These are phyloP conservation scores for Halophytophthora batemanensis DNA, from an alignment of 352 stramenopile genomes.

Conservation along the genomic window DNA sequence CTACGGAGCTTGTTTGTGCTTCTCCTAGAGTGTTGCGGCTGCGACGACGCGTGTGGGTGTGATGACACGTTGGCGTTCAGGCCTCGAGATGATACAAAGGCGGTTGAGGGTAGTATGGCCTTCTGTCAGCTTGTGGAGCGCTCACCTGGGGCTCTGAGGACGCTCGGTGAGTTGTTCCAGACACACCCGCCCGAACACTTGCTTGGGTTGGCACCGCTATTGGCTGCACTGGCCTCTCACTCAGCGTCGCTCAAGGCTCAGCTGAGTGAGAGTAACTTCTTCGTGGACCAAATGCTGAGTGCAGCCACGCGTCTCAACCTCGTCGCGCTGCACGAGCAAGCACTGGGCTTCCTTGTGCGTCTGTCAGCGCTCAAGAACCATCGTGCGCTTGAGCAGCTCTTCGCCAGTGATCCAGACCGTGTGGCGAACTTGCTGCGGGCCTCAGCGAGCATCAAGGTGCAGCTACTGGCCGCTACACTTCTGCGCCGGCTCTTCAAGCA, in stretches of 20 bases:
- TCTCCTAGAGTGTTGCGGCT: conserved; percentile 36
- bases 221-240: conserved; percentile 37
- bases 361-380: conserved; percentile 54
- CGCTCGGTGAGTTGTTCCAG: conserved; percentile 39
- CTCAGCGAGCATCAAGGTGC: conserved; percentile 22
- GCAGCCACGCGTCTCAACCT: conserved; percentile 36
- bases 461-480: conserved; percentile 32
- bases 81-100: not conserved
- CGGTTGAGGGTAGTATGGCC: conserved; percentile 8
- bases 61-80: not conserved
- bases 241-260: conserved; percentile 22
- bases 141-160: conserved; percentile 17
- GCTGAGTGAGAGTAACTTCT: conserved; percentile 30
- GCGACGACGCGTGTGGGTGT: conserved; percentile 11
- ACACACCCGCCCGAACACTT: conserved; percentile 35
- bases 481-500: conserved; percentile 60
- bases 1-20: conserved; percentile 34
- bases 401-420: conserved; percentile 42
- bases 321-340: conserved; percentile 37
- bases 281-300: conserved; percentile 35
- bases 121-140: conserved; percentile 42
- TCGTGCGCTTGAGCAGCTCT: conserved; percentile 37
- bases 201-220: conserved; percentile 37
- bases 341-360: conserved; percentile 41
- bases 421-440: conserved; percentile 53